A percentile compares a stretch with the other conserved stretches of the same genome.
phyloP scores from a whole-genome alignment of 805 yeast genomes.

The Ascoidea rubescens region DNA sequence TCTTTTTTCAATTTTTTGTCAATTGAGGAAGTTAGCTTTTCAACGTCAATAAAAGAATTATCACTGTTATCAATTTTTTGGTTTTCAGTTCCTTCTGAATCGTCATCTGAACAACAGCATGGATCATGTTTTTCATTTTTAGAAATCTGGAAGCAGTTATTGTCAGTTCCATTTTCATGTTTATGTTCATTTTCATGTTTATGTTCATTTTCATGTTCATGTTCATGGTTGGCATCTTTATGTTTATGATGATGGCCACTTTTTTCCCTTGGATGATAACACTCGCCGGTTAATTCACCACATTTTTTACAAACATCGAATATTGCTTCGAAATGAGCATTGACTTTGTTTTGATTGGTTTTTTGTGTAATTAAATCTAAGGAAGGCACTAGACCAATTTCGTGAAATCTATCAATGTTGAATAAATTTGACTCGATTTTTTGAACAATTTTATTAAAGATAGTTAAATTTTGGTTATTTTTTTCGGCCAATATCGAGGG shows the following conservation, averaged over 20 bases:
- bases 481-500: background rate
- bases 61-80: too few species aligned
- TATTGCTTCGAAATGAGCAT: constrained; percentile 6
- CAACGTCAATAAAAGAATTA: too few species aligned
- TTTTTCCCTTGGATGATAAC: constrained; percentile 22
- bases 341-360: constrained; percentile 46
- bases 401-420: constrained; percentile 54
- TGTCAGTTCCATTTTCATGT: constrained; percentile 10
- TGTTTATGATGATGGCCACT: constrained; percentile 7
- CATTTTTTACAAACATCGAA: constrained; percentile 37
- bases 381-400: constrained; percentile 71
- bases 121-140: too few species aligned
- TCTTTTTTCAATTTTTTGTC: too few species aligned
- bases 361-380: constrained; percentile 43
- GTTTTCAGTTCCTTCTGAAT: too few species aligned
- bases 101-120: too few species aligned
- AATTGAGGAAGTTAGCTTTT: too few species aligned
- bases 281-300: constrained; percentile 26
- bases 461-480: too few species aligned
- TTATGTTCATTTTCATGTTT: constrained; percentile 10
- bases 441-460: background rate
- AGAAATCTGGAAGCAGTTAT: constrained; percentile 9
- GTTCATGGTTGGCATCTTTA: constrained; percentile 6
- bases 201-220: constrained; percentile 4
- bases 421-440: constrained; percentile 40